Evolutionary conservation across 2,329 filamentous ascomycete species (phyloP), one percentile per base, ranked within the genome.

Genomic region (Sporothrix sp.): DNA sequence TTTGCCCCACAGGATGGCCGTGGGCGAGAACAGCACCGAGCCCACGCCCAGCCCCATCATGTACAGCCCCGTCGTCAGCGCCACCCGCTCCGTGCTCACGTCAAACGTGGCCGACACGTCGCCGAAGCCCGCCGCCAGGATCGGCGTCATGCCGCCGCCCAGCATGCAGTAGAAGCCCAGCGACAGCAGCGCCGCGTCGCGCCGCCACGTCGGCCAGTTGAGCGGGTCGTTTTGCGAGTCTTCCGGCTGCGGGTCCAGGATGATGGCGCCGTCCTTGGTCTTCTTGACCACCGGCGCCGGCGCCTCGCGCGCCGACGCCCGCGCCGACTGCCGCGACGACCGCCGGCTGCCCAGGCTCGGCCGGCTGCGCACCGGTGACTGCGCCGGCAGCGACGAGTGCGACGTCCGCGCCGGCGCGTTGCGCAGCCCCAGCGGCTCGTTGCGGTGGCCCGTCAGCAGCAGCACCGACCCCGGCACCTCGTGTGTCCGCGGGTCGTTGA

Each of bases 21-120:
- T 96, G 0, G 91, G 93, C 0, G 87, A 93, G 60, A 85, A 83
- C 48, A 97, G 62, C 7, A 96, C 82, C 16, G 82, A 88, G 2
- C 91, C 91, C 1, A 96, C 60, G 1, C 90, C 91, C 35, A 97
- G 70, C 0, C 93, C 93, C 78, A 95, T 75, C 90, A 97, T 96
- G 69, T 88, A 96, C 13, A 96, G 69, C 1, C 90, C 90, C 0
- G 90, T 95, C 0, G 91, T 97, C 52, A 95, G 73, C 2, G 91
- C 84, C 4, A 96, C 88, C 47, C 77, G 68, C 27, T 87, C 78
- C 14, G 85, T 79, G 0, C 78, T 73, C 20, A 95, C 78, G 53
- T 75, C 54, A 62, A 85, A 77, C 36, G 75, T 73, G 1, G 73
- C 56, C 1, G 89, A 84, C 11, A 97, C 85, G 38, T 94, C 72